Percentiles rank a stretch among this genome's conserved stretches.
Evolutionary conservation across 768 basidiomycete genomes (phyloP).

Genomic region (Leccinum uliginosum): DNA sequence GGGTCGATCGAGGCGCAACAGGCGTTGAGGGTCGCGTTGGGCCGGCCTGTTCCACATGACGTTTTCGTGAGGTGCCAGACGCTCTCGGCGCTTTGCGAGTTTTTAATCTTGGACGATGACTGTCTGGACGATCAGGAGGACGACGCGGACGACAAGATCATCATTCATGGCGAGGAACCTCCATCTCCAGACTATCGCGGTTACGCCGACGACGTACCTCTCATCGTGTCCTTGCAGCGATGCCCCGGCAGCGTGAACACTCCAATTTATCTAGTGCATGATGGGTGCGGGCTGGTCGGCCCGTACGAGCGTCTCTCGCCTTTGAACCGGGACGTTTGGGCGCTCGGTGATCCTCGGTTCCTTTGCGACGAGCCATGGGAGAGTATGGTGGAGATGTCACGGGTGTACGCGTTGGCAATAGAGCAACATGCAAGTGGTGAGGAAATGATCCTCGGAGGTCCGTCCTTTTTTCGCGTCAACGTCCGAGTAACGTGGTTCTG

Average conservation of each 20-base stretch:
- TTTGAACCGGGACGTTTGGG: conserved; percentile 55
- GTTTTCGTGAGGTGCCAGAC: conserved; percentile 42
- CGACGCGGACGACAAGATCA: not conserved
- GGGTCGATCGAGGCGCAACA: conserved; percentile 59
- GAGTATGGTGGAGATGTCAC: conserved; percentile 49
- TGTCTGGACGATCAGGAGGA: not conserved
- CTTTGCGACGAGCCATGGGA: conserved; percentile 42
- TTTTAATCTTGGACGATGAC: not conserved
- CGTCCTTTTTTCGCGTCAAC: conserved; percentile 3
- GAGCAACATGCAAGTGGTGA: conserved; percentile 32
- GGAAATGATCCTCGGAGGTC: conserved; percentile 55
- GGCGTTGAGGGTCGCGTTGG: conserved; percentile 39
- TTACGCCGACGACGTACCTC: not conserved
- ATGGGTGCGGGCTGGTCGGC: conserved; percentile 61
- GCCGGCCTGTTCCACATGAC: conserved; percentile 39
- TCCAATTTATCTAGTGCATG: conserved; percentile 66
- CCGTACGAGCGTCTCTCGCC: conserved; percentile 46
- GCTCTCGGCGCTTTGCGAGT: conserved; percentile 14
- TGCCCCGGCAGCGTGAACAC: conserved; percentile 13
- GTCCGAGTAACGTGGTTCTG: not conserved
- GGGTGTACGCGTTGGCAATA: conserved; percentile 43
- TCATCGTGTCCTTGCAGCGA: conserved; percentile 27
- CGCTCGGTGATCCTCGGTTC: conserved; percentile 54
- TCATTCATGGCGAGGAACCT: not conserved
- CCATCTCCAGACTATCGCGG: not conserved